Conservation (phyloP, 306 rosid species). For the Corylus avellana region DNA sequence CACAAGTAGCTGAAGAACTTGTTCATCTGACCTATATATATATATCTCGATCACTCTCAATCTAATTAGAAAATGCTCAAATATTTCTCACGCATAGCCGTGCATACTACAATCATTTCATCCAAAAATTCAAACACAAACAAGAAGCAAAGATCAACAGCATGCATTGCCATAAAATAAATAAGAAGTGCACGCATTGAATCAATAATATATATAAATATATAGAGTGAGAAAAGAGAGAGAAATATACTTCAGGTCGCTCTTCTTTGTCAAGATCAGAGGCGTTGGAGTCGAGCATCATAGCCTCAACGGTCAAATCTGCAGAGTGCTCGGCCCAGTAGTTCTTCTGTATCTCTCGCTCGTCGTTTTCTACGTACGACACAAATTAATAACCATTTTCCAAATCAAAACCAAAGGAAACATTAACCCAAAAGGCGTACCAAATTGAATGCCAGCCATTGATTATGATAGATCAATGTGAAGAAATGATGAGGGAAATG, state of each 20-base stretch:
- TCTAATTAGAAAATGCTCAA: background rate
- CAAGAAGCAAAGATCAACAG: background rate
- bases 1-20: background rate
- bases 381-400: background rate
- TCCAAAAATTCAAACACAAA: background rate
- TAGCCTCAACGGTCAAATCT: slow-evolving; percentile 72
- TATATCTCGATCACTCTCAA: background rate
- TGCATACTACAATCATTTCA: background rate
- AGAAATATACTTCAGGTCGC: slow-evolving; percentile 71
- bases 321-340: slow-evolving; percentile 77
- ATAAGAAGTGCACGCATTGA: background rate
- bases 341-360: slow-evolving; percentile 71
- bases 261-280: slow-evolving; percentile 92
- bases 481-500: background rate
- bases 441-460: background rate
- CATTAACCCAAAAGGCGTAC: background rate
- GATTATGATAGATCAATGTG: background rate
- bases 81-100: background rate
- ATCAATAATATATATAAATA: background rate
- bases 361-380: slow-evolving; percentile 31
- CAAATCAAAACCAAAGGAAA: background rate
- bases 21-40: background rate
- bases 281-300: slow-evolving; percentile 97
- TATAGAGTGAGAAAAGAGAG: background rate
- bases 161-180: background rate